A percentile compares a stretch with the other conserved stretches of the same genome.
These are phyloP conservation scores for Schoenoplectus tabernaemontani DNA, from an alignment of 202 grass and related monocot species.

Conservation along the genomic window DNA sequence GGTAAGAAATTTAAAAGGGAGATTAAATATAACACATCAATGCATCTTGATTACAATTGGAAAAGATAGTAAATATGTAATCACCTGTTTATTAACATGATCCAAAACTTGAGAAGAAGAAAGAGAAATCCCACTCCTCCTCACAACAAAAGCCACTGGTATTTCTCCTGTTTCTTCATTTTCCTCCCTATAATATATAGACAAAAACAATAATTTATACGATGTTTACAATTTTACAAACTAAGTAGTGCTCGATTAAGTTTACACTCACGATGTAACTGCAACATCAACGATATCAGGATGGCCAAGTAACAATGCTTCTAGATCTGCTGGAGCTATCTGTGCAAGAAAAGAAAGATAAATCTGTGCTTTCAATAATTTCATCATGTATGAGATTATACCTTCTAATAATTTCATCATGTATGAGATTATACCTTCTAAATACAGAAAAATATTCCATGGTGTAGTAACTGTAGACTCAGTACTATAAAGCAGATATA, in stretches of 20 bases:
- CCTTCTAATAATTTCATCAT: neutral
- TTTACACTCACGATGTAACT: conserved; percentile 66
- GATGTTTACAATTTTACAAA: neutral
- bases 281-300: conserved; percentile 73
- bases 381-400: neutral
- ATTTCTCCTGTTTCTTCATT: conserved; percentile 85
- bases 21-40: no score
- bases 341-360: conserved; percentile 23
- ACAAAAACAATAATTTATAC: conserved; percentile 7
- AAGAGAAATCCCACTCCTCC: conserved; percentile 58
- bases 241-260: neutral
- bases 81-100: conserved; percentile 77
- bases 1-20: no score
- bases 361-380: neutral
- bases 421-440: no score
- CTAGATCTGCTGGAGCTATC: conserved; percentile 87
- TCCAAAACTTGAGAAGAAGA: conserved; percentile 62
- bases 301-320: conserved; percentile 53
- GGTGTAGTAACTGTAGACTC: neutral
- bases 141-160: conserved; percentile 80
- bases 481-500: neutral
- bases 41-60: no score
- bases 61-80: neutral
- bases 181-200: conserved; percentile 37
- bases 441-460: no score